Evolutionary conservation across 768 basidiomycete genomes (phyloP), one percentile per base, ranked within the genome.

Genomic region (Podaxis sp.): DNA sequence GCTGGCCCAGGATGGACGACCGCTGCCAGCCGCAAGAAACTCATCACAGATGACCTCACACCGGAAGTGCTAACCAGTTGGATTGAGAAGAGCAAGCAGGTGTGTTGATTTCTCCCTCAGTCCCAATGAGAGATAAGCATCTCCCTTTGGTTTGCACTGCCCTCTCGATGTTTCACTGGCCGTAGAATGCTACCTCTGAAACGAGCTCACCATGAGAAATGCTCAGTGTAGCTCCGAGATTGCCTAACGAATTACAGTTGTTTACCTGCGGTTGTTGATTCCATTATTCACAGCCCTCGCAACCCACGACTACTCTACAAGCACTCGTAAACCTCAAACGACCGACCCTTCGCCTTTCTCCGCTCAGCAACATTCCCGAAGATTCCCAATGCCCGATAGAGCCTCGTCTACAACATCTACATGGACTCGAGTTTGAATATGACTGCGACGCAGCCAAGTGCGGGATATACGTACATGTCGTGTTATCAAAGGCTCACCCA

Each of bases 321-420:
- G 95, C 95, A 0, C 81, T 95, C 36, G 94, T 97, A 64, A 98
- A 97, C 70, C 85, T 97, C 66, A 96, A 95, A 70, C 85, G 95
- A 4, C 95, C 95, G 0, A 87, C 92, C 1, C 80, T 98, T 36
- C 83, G 88, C 11, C 82, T 95, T 3, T 87, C 86, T 6, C 92
- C 88, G 0, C 76, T 90, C 18, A 66, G 79, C 3, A 68, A 81
- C 13, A 67, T 77, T 1, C 76, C 78, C 37, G 82, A 85, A 27
- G 80, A 81, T 14, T 60, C 66, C 23, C 60, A 66, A n/a, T 53
- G 63, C 53, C 70, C 76, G 36, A 71, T 79, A 40, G 71, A 80
- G 38, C 64, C 71, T 18, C 78, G 83, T 61, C 77, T 77, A 18
- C 80, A 81, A 14, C 85, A 86, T 51, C 85, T 86, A 54, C 91